Conservation (phyloP, 2,329 filamentous ascomycete genomes). For the Neocatenulostroma microsporum region DNA sequence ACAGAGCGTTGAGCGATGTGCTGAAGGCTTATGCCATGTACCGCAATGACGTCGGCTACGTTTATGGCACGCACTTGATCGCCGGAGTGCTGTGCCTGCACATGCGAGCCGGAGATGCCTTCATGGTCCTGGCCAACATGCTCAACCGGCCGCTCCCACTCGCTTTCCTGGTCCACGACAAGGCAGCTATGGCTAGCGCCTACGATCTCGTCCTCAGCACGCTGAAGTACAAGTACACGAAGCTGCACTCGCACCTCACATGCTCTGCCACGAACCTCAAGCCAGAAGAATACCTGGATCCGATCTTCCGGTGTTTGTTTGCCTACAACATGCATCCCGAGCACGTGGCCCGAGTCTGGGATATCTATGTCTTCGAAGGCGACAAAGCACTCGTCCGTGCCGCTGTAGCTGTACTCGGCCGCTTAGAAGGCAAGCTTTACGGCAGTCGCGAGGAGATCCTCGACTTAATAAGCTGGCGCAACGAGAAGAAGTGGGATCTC, state of each 20-base stretch:
- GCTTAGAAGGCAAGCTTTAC: conserved; percentile 46
- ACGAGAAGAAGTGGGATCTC: conserved; percentile 24
- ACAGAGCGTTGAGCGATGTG: conserved; percentile 61
- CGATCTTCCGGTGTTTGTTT: conserved; percentile 27
- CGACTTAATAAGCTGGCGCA: conserved; percentile 36
- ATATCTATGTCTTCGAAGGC: conserved; percentile 75
- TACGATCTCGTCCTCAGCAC: conserved; percentile 63
- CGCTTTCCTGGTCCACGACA: conserved; percentile 65
- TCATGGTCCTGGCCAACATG: conserved; percentile 66
- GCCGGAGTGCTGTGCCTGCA: conserved; percentile 68
- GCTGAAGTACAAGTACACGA: conserved; percentile 55
- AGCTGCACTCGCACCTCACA: conserved; percentile 58
- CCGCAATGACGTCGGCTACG: conserved; percentile 70
- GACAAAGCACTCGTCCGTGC: conserved; percentile 64
- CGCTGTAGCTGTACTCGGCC: conserved; percentile 57
- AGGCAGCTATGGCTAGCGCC: conserved; percentile 58
- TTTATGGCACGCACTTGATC: conserved; percentile 65
- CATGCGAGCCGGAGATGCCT: conserved; percentile 56
- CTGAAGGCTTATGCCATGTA: conserved; percentile 76
- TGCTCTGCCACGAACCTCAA: conserved; percentile 26
- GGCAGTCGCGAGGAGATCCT: conserved; percentile 38
- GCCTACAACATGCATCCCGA: conserved; percentile 30
- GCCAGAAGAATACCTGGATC: conserved; percentile 31
- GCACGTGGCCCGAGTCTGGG: conserved; percentile 62
- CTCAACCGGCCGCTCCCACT: conserved; percentile 68